Evolutionary conservation across 257 asterid species (phyloP), one percentile per base, ranked within the genome.

Genomic region (Solanum microdontum): DNA sequence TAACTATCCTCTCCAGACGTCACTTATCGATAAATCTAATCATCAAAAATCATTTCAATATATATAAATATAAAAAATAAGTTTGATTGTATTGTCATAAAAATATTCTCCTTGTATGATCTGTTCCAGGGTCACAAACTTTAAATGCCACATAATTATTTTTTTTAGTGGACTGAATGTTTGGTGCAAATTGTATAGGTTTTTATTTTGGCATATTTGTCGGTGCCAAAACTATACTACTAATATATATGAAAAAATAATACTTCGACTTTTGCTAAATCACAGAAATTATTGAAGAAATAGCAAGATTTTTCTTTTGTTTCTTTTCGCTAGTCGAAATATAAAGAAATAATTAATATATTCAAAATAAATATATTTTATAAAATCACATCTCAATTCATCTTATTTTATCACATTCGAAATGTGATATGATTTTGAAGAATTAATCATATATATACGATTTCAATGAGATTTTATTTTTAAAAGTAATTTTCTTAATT

Each of bases 1-100:
- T 2, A 23, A 9, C 7, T 9, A 62, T n/a, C 3, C 3, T 62
- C 28, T 8, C 0, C 14, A 0, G 5, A 62, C 1, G 1, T 23
- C 3, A 62, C 26, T 62, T 62, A 62, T 62, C 6, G 14, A 4
- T 24, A 62, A 23, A 62, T 23, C 1, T 62, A 62, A 62, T 9
- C 2, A 62, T 62, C 14, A 11, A 62, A 23, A 62, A n/a, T 23
- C 2, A n/a, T 62, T 62, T 62, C 7, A 62, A n/a, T 62, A 62
- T 62, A 23, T 23, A 62, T 51, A 64, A n/a, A 4, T 23, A 62
- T 51, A 64, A n/a, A 64, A 64, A 64, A n/a, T 12, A 11, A 23
- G 7, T n/a, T 62, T 62, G 30, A 10, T 51, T 15, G 11, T 2
- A 2, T 69, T 69, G 76, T 14, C 76, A 30, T 69, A 51, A 51